Evolutionary conservation across 495 filamentous ascomycete genomes (phyloP).

Genomic region (Xylaria castorea): DNA sequence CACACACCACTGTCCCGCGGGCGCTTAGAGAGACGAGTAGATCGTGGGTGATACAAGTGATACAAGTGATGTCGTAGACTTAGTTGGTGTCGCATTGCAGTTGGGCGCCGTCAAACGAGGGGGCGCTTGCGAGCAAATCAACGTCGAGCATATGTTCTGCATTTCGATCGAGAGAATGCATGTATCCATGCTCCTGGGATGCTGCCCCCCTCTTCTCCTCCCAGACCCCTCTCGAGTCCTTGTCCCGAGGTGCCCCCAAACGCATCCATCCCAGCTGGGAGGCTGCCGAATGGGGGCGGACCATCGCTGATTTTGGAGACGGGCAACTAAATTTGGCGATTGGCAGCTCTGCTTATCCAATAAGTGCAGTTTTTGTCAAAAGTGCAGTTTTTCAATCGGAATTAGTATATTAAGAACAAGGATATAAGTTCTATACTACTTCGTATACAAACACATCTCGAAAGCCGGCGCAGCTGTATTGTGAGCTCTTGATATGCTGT

Average conservation of each 20-base stretch:
- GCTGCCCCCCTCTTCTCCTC: neutral
- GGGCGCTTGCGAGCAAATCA: neutral
- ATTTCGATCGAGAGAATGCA: neutral
- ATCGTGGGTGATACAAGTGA: slow-evolving; percentile 5
- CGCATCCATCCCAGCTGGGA: slow-evolving; percentile 5
- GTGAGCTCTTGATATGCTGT: neutral
- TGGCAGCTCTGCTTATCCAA: slow-evolving; percentile 11
- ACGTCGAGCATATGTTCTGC: slow-evolving; percentile 4
- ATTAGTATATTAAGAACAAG: slow-evolving; percentile 7
- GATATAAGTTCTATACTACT: neutral
- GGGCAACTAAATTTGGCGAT: slow-evolving; percentile 18
- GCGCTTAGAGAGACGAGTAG: slow-evolving; percentile 21
- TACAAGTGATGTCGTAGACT: neutral
- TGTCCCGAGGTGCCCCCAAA: slow-evolving; percentile 6
- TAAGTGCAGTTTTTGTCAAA: slow-evolving; percentile 18
- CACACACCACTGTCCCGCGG: neutral
- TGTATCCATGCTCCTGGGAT: slow-evolving; percentile 6
- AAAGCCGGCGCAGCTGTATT: neutral
- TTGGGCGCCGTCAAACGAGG: neutral
- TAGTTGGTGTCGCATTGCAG: neutral
- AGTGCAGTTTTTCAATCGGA: slow-evolving; percentile 12
- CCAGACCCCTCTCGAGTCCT: no score
- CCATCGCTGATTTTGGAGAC: slow-evolving; percentile 3
- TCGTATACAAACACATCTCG: neutral
- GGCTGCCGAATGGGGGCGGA: neutral